phyloP scores from a whole-genome alignment of 106 monocot genomes.

The Agapanthus africanus region DNA sequence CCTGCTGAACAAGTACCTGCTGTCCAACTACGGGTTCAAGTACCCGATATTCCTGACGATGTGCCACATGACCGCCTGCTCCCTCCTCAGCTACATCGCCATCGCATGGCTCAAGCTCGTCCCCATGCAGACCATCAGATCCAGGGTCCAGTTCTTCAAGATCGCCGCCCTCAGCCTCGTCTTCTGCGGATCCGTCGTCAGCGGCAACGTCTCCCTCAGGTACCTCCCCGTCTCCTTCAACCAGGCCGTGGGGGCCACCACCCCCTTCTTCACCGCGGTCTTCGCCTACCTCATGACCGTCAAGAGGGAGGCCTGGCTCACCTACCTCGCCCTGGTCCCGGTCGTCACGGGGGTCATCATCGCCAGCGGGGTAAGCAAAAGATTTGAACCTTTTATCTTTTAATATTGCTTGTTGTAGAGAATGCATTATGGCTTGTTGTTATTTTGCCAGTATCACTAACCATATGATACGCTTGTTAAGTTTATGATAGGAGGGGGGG shows the following conservation, averaged over 20 bases:
- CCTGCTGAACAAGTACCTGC: conserved; percentile 37
- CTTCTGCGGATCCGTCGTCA: conserved; percentile 43
- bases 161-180: conserved; percentile 36
- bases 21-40: conserved; percentile 28
- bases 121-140: conserved; percentile 39
- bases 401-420: too few relatives aligned
- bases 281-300: conserved; percentile 37
- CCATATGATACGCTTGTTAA: not conserved
- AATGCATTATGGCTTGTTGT: too few relatives aligned
- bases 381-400: too few relatives aligned
- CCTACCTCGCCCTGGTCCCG: conserved; percentile 34
- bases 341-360: conserved; percentile 42
- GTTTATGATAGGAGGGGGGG: not conserved
- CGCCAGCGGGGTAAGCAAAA: conserved; percentile 33
- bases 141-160: conserved; percentile 35
- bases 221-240: conserved; percentile 40
- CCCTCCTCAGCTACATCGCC: conserved; percentile 37
- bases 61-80: conserved; percentile 50
- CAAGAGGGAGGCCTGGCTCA: conserved; percentile 36
- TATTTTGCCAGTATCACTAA: not conserved
- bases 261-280: conserved; percentile 45
- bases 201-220: conserved; percentile 35
- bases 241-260: conserved; percentile 48
- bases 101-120: conserved; percentile 39
- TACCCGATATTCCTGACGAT: conserved; percentile 46